A percentile compares a stretch with the other conserved stretches of the same genome.
These are phyloP conservation scores for Pseudomonodictys pantanalensis DNA, from an alignment of 495 filamentous ascomycete genomes.

Conservation along the genomic window DNA sequence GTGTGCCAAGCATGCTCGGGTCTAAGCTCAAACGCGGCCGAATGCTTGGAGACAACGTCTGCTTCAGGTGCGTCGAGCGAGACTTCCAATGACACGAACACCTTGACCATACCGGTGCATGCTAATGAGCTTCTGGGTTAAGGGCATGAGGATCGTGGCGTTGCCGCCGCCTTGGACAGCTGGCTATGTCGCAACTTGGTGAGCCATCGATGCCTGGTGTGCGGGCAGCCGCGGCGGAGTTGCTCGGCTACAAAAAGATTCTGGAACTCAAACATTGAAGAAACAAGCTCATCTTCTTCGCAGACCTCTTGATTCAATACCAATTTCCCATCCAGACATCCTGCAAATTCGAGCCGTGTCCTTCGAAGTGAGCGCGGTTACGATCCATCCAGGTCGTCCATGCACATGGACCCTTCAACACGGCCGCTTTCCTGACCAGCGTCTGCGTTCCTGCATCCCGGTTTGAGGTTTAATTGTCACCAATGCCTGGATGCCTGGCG, in stretches of 20 bases:
- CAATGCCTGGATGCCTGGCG: slow-evolving; percentile 22
- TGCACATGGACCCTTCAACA: slow-evolving; percentile 1
- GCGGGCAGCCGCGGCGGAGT: neutral
- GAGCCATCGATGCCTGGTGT: neutral
- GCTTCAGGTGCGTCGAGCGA: slow-evolving; percentile 8
- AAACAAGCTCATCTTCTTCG: neutral
- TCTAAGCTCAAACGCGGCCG: slow-evolving; percentile 16
- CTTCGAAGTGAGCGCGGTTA: neutral
- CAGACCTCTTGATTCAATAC: neutral
- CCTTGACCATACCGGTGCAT: neutral
- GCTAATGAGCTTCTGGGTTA: slow-evolving; percentile 5
- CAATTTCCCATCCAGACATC: neutral
- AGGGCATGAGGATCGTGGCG: neutral
- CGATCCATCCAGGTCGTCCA: neutral
- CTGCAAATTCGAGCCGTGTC: too few species aligned
- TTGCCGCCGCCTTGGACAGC: neutral
- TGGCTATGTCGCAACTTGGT: neutral
- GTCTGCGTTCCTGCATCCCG: slow-evolving; percentile 1
- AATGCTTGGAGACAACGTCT: slow-evolving; percentile 24
- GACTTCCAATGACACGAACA: slow-evolving; percentile 6
- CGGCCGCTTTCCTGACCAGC: neutral
- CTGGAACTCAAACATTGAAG: slow-evolving; percentile 1
- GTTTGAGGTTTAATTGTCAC: slow-evolving; percentile 32
- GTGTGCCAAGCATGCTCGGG: neutral
- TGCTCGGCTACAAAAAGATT: neutral